phyloP scores from a whole-genome alignment of 2,329 filamentous ascomycete genomes.

The Cucurbitaria berberidis region DNA sequence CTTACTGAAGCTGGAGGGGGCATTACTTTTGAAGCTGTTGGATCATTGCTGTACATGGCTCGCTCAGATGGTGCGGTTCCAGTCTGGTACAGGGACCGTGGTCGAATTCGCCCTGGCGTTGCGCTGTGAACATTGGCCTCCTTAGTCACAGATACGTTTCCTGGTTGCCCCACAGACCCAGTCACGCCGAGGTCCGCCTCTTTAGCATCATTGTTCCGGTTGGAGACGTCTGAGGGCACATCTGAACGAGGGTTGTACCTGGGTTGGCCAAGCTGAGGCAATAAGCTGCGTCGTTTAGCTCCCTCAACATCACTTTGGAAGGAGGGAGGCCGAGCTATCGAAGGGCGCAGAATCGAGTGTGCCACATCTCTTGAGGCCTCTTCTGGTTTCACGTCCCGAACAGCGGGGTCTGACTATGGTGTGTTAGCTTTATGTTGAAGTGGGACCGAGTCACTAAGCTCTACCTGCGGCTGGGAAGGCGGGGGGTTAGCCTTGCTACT shows the following conservation, averaged over 20 bases:
- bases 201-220: slow-evolving; percentile 2
- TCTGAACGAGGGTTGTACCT: slow-evolving; percentile 20
- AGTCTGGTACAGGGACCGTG: slow-evolving; percentile 41
- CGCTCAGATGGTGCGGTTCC: slow-evolving; percentile 14
- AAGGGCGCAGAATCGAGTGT: slow-evolving; percentile 5
- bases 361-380: not conserved
- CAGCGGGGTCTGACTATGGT: slow-evolving; percentile 6
- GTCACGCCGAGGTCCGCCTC: not conserved
- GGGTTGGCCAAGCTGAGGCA: slow-evolving; percentile 43
- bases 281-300: slow-evolving; percentile 33
- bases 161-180: not conserved
- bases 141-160: not conserved
- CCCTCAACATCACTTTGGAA: slow-evolving; percentile 16
- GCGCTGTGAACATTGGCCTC: slow-evolving; percentile 3
- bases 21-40: slow-evolving; percentile 17
- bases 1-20: slow-evolving; percentile 23
- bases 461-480: slow-evolving; percentile 9
- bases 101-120: slow-evolving; percentile 28
- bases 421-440: slow-evolving; percentile 5
- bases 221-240: slow-evolving; percentile 7
- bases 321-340: slow-evolving; percentile 4
- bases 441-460: not conserved
- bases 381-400: not conserved
- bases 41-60: slow-evolving; percentile 9
- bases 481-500: slow-evolving; percentile 18